Evolutionary conservation across 2,329 filamentous ascomycete species (phyloP).

Genomic region (Neocatenulostroma microsporum): DNA sequence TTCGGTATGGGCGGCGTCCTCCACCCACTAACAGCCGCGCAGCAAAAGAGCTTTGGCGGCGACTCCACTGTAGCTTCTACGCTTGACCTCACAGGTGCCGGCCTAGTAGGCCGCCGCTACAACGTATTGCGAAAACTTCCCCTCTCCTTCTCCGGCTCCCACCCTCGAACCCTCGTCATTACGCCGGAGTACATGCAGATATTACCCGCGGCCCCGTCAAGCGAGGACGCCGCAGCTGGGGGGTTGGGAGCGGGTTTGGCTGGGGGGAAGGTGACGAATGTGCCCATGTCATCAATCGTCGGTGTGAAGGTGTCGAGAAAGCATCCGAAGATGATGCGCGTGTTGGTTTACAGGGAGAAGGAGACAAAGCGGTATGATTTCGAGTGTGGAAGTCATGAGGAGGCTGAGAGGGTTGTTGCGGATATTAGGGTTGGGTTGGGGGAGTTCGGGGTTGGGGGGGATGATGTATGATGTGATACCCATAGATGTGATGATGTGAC

Average conservation of each 20-base stretch:
- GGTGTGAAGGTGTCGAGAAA: slow-evolving; percentile 74
- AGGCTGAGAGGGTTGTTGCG: slow-evolving; percentile 69
- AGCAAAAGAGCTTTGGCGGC: slow-evolving; percentile 23
- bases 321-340: slow-evolving; percentile 73
- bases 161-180: slow-evolving; percentile 68
- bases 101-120: slow-evolving; percentile 53
- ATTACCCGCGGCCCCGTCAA: slow-evolving; percentile 50
- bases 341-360: slow-evolving; percentile 65
- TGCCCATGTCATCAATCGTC: slow-evolving; percentile 74
- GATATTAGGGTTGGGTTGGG: slow-evolving; percentile 63
- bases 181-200: slow-evolving; percentile 84
- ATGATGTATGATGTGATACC: slow-evolving; percentile 5
- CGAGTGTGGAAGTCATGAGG: slow-evolving; percentile 62
- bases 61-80: slow-evolving; percentile 13
- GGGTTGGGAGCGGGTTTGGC: too few relatives aligned
- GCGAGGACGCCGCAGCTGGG: slow-evolving; percentile 25
- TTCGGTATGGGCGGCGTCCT: slow-evolving; percentile 29
- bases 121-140: slow-evolving; percentile 75
- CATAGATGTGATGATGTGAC: neutral
- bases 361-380: slow-evolving; percentile 81
- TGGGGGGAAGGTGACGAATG: slow-evolving; percentile 62
- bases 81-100: slow-evolving; percentile 37
- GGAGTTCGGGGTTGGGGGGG: slow-evolving; percentile 16
- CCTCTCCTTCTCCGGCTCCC: slow-evolving; percentile 69
- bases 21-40: slow-evolving; percentile 59